Base-by-base conservation (phyloP, 148 eudicot genomes). In the Rheum nobile region DNA sequence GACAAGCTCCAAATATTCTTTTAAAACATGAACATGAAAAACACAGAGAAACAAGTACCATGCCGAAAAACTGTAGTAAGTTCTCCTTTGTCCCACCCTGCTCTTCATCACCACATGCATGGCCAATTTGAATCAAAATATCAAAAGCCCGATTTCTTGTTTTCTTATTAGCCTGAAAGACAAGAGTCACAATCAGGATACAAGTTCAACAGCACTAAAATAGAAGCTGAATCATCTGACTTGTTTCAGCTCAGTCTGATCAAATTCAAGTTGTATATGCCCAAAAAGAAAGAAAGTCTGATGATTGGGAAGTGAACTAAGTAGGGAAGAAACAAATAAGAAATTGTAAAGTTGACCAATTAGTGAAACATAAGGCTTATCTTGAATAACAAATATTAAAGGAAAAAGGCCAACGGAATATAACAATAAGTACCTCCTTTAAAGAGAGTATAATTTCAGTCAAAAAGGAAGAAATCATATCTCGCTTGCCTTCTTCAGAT, bases 61-160 rank as follows among this genome's bases (percentile, higher is more conserved):
- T 88, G 79, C 81, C 83, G 73, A 96, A 96, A 80, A 86, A 81
- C 65, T 87, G 88, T 34, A 75, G 86, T 82, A 96, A 82, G 73
- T 81, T 90, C 72, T 86, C 92, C 71, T 77, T 85, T 72, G 79
- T 83, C 50, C 92, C 99, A 65, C 88, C 93, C 43, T 21, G 84
- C 39, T 90, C 88, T 78, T 90, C 97, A 72, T 96, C 94, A 55
- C 80, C 92, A 77, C 85, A 88, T 74, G 89, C 91, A 90, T 82
- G 97, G 61, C 96, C 99, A 76, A 95, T 96, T 81, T 92, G 92
- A 79, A 96, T 94, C 52, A 96, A 83, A 69, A 96, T 86, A 73
- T 92, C 97, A 87, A 92, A 96, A 65, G 99, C 97, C 81, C 89
- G 84, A 75, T 90, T 96, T 74, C 99, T 88, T 72, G 99, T 87